Evolutionary conservation across 1,284 basidiomycete genomes (phyloP).

Genomic region (Grifola frondosa): DNA sequence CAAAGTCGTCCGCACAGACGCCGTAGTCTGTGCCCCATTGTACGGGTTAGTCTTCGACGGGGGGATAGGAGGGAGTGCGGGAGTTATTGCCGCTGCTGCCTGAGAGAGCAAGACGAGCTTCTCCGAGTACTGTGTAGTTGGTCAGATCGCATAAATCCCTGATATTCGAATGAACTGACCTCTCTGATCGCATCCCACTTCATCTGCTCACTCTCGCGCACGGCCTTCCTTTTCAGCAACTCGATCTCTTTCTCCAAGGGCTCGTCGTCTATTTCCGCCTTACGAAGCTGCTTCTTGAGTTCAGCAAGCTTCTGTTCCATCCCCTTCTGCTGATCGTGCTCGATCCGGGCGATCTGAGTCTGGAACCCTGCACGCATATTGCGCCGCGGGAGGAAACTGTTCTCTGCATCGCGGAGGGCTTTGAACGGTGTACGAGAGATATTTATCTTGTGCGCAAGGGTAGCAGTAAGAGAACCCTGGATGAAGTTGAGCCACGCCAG

Average conservation of each 20-base stretch:
- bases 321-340: conserved; percentile 61
- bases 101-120: conserved; percentile 73
- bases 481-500: conserved; percentile 77
- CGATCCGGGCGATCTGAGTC: conserved; percentile 60
- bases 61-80: conserved; percentile 60
- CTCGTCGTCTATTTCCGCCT: conserved; percentile 62
- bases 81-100: conserved; percentile 59
- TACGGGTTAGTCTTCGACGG: conserved; percentile 57
- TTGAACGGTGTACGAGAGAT: conserved; percentile 65
- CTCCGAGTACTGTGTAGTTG: conserved; percentile 60
- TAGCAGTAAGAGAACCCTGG: conserved; percentile 60
- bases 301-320: conserved; percentile 63
- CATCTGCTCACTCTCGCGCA: conserved; percentile 65
- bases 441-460: conserved; percentile 61
- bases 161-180: conserved; percentile 39
- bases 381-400: conserved; percentile 55
- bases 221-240: conserved; percentile 68
- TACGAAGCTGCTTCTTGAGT: conserved; percentile 60
- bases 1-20: conserved; percentile 66
- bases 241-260: conserved; percentile 65
- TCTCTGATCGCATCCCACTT: conserved; percentile 80
- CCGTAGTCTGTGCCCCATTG: conserved; percentile 58
- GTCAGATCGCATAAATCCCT: conserved; percentile 4
- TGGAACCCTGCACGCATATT: conserved; percentile 56
- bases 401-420: conserved; percentile 68